Conservation (phyloP, 306 rosid species). For the Trichosanthes cucumerina region DNA sequence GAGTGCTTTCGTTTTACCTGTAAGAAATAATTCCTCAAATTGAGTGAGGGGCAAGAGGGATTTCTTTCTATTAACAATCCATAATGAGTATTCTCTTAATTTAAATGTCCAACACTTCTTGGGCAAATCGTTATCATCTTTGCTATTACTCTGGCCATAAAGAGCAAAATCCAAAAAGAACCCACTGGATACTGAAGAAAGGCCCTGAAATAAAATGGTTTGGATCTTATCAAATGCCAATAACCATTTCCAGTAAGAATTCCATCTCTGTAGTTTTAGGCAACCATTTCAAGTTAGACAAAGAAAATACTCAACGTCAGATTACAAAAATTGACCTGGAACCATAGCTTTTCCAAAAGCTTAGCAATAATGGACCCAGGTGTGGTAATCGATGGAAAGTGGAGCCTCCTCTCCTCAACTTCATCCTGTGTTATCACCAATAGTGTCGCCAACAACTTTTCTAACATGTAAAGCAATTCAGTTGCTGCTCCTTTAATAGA, state of each 20-base stretch:
- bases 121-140: slow-evolving; percentile 28
- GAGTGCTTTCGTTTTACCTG: slow-evolving; percentile 36
- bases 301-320: background rate
- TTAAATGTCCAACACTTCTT: slow-evolving; percentile 52
- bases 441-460: slow-evolving; percentile 43
- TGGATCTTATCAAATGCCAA: slow-evolving; percentile 9
- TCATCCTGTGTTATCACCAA: slow-evolving; percentile 25
- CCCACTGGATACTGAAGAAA: slow-evolving; percentile 30
- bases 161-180: slow-evolving; percentile 41
- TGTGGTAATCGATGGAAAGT: slow-evolving; percentile 42
- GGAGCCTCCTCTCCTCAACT: slow-evolving; percentile 30
- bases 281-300: background rate
- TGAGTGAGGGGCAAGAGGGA: slow-evolving; percentile 38
- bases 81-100: slow-evolving; percentile 45
- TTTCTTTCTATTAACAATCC: slow-evolving; percentile 54
- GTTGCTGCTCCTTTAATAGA: slow-evolving; percentile 58
- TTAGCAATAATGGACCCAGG: slow-evolving; percentile 54
- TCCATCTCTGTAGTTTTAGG: background rate
- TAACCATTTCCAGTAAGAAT: slow-evolving; percentile 13
- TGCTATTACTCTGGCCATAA: slow-evolving; percentile 20
- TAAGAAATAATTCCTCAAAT: slow-evolving; percentile 48
- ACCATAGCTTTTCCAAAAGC: slow-evolving; percentile 58
- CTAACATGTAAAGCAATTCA: slow-evolving; percentile 55
- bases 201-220: slow-evolving; percentile 50
- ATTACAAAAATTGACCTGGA: slow-evolving; percentile 41